These are phyloP conservation scores for Apostasia ramifera DNA, from an alignment of 106 monocot genomes.

Conservation along the genomic window DNA sequence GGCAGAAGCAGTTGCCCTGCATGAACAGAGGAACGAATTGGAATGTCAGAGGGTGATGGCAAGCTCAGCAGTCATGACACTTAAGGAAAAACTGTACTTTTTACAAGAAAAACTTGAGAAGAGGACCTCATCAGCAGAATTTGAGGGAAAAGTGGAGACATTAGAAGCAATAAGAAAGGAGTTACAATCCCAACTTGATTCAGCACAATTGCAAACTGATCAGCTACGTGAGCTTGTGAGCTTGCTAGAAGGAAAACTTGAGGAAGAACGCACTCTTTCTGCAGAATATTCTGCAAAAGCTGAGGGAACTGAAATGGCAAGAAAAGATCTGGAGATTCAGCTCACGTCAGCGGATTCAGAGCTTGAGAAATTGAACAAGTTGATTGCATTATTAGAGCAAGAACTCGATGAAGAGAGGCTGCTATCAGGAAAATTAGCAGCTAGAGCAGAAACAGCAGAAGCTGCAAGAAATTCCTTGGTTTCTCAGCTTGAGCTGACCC, in stretches of 20 bases:
- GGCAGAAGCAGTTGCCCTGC: slow-evolving; percentile 13
- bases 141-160: not conserved
- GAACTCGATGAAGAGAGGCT: slow-evolving; percentile 18
- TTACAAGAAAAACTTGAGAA: slow-evolving; percentile 15
- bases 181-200: slow-evolving; percentile 17
- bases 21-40: slow-evolving; percentile 13
- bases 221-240: slow-evolving; percentile 13
- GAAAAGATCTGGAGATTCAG: slow-evolving; percentile 17
- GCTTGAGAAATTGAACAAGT: slow-evolving; percentile 11
- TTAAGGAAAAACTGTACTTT: slow-evolving; percentile 5
- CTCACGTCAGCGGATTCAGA: slow-evolving; percentile 18
- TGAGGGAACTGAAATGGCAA: slow-evolving; percentile 7
- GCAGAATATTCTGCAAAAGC: slow-evolving; percentile 13
- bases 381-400: slow-evolving; percentile 8
- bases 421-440: slow-evolving; percentile 14
- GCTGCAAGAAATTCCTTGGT: slow-evolving; percentile 13
- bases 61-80: slow-evolving; percentile 5
- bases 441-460: slow-evolving; percentile 9
- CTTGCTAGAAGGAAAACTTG: slow-evolving; percentile 9
- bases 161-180: slow-evolving; percentile 5
- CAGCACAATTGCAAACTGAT: slow-evolving; percentile 5
- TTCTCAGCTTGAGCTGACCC: slow-evolving; percentile 16
- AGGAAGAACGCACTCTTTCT: slow-evolving; percentile 17
- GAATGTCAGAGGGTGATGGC: slow-evolving; percentile 18
- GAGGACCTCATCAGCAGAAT: not conserved